These are phyloP conservation scores for Cystobasidium onofrii DNA, from an alignment of 768 basidiomycete species.

Conservation along the genomic window DNA sequence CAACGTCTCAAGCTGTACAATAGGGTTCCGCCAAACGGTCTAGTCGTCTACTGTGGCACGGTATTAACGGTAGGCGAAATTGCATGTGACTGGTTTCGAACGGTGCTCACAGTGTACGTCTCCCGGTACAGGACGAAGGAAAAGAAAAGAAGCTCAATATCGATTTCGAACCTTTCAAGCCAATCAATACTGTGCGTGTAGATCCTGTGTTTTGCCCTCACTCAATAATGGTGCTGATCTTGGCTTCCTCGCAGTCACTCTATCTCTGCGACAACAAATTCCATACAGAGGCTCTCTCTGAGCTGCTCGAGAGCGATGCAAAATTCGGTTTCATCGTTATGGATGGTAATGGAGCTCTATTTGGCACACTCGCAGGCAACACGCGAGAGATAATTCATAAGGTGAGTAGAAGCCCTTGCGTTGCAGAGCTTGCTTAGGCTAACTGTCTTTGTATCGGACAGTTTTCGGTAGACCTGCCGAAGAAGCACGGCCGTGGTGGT, in stretches of 20 bases:
- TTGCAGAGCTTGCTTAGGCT: too few species aligned
- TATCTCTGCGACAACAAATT: conserved; percentile 99
- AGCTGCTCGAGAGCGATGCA: conserved; percentile 91
- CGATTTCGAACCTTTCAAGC: conserved; percentile 97
- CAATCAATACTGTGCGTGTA: conserved; percentile 66
- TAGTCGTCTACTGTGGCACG: conserved; percentile 96
- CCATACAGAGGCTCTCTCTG: conserved; percentile 93
- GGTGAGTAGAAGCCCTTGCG: conserved; percentile 8
- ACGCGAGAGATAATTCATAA: conserved; percentile 96
- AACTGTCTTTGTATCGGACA: background rate
- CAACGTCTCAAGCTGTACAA: conserved; percentile 94
- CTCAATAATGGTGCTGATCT: background rate
- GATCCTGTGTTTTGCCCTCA: background rate
- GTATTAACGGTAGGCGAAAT: conserved; percentile 73
- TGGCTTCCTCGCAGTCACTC: conserved; percentile 53
- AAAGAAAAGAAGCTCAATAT: conserved; percentile 91
- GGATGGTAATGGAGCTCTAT: conserved; percentile 96
- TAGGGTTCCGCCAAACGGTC: conserved; percentile 84
- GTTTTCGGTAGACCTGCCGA: conserved; percentile 96
- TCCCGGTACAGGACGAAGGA: conserved; percentile 59
- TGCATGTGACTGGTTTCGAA: background rate
- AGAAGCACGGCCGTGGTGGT: conserved; percentile 99
- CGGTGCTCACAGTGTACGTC: background rate
- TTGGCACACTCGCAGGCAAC: conserved; percentile 90
- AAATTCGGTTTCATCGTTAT: conserved; percentile 99